phyloP scores from a whole-genome alignment of 768 basidiomycete species.

The Scleroderma citrinum region DNA sequence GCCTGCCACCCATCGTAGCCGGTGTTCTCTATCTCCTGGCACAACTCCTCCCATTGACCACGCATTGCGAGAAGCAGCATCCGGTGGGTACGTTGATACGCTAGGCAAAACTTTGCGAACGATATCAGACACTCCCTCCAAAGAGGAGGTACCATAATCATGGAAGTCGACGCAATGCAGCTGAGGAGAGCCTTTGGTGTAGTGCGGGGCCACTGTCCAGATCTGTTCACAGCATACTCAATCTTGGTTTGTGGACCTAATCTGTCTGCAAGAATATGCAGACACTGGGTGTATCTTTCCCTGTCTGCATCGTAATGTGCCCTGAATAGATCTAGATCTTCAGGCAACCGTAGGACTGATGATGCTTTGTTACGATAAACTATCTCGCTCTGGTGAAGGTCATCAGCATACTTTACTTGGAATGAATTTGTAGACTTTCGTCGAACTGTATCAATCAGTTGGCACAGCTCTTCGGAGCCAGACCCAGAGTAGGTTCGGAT shows the following conservation, averaged over 20 bases:
- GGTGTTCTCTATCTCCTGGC: slow-evolving; percentile 19
- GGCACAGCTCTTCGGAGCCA: neutral
- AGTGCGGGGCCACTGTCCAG: slow-evolving; percentile 35
- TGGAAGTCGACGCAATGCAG: slow-evolving; percentile 22
- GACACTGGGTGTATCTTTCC: neutral
- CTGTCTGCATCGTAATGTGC: slow-evolving; percentile 8
- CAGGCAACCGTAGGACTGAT: neutral
- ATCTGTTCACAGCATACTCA: slow-evolving; percentile 13
- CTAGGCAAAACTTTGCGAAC: slow-evolving; percentile 26
- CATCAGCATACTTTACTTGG: neutral
- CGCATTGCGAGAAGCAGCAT: slow-evolving; percentile 22
- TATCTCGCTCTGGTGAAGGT: neutral
- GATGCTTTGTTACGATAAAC: neutral
- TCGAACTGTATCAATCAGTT: neutral
- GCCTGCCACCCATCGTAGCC: slow-evolving; percentile 18
- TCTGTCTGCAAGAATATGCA: neutral
- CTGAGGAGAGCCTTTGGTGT: slow-evolving; percentile 27
- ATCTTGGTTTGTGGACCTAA: slow-evolving; percentile 12
- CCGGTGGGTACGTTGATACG: slow-evolving; percentile 34
- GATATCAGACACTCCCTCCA: slow-evolving; percentile 30
- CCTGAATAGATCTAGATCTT: slow-evolving; percentile 4
- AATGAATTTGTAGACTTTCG: neutral
- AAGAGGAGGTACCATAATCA: slow-evolving; percentile 5
- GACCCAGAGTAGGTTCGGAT: neutral
- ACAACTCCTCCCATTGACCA: slow-evolving; percentile 26